Conservation (phyloP, 192 early-diverging fungal genomes). For the Coemansia erecta region DNA sequence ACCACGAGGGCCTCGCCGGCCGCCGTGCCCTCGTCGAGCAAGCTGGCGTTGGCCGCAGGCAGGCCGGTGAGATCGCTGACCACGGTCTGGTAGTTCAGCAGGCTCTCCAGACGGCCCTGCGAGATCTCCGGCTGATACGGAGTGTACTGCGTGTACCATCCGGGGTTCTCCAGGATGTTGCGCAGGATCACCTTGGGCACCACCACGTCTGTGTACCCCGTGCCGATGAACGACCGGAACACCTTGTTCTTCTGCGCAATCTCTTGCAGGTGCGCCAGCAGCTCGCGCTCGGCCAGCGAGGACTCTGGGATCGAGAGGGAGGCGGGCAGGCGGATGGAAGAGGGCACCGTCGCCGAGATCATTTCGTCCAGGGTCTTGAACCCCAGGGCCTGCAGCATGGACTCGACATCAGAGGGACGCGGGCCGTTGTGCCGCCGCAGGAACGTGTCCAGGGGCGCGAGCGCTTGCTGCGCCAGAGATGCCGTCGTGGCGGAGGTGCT, state of each 20-base stretch:
- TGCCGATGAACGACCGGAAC: conserved; percentile 90
- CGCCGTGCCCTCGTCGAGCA: conserved; percentile 98
- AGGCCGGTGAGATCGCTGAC: conserved; percentile 94
- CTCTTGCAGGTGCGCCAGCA: conserved; percentile 75
- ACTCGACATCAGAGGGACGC: conserved; percentile 65
- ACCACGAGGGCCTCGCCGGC: conserved; percentile 98
- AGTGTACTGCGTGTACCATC: conserved; percentile 99
- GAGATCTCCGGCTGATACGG: conserved; percentile 99
- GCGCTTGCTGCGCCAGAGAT: conserved; percentile 21
- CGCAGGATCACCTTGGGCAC: conserved; percentile 94
- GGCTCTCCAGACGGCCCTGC: conserved; percentile 95
- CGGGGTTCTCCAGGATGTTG: conserved; percentile 97
- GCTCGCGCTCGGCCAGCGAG: conserved; percentile 78
- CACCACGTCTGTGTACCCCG: conserved; percentile 90
- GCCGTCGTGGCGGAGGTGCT: conserved; percentile 6
- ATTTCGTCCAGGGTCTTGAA: conserved; percentile 79
- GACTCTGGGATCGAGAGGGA: conserved; percentile 72
- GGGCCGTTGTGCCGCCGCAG: conserved; percentile 88
- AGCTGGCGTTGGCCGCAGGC: conserved; percentile 94
- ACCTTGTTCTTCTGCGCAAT: conserved; percentile 93
- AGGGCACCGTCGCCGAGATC: conserved; percentile 79
- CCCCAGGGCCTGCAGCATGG: conserved; percentile 82
- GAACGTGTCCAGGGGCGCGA: conserved; percentile 67
- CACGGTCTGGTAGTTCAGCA: conserved; percentile 98
- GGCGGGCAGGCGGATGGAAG: conserved; percentile 69